These are phyloP conservation scores for Thuidium tamariscinum DNA, from an alignment of 225 moss, liverwort and hornwort genomes.

Conservation along the genomic window DNA sequence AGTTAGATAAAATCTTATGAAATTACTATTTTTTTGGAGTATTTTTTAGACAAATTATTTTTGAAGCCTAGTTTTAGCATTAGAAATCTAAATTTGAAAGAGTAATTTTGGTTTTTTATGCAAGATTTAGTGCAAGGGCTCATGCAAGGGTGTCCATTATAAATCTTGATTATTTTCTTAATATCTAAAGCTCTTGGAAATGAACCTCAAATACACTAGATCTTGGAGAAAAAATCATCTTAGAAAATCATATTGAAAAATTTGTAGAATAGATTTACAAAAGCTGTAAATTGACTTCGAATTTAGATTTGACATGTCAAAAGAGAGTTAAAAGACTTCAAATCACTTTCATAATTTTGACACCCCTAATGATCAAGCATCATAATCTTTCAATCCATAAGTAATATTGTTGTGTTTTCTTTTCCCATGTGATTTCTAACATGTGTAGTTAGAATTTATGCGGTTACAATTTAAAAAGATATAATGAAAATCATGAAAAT, in stretches of 20 bases:
- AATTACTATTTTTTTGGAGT: background rate
- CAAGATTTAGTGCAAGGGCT: background rate
- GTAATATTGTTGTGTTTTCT: background rate
- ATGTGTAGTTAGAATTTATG: background rate
- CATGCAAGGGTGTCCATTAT: background rate
- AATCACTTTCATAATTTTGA: background rate
- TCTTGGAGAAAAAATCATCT: background rate
- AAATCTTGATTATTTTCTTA: too few relatives aligned
- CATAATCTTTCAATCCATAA: background rate
- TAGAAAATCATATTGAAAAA: too few relatives aligned
- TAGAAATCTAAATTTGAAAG: rapidly evolving
- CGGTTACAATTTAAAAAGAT: rapidly evolving
- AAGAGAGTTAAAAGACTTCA: background rate
- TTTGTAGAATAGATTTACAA: background rate
- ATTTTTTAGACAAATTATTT: background rate
- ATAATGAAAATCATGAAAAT: background rate
- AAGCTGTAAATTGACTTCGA: background rate
- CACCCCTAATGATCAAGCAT: background rate
- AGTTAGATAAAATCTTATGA: background rate
- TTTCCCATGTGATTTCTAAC: rapidly evolving
- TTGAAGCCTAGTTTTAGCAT: background rate
- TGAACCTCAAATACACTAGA: background rate
- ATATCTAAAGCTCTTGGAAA: background rate
- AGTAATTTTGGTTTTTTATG: too few relatives aligned
- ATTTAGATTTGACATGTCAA: background rate